These are phyloP conservation scores for Pistacia vera DNA, from an alignment of 345 rosid species.

Conservation along the genomic window DNA sequence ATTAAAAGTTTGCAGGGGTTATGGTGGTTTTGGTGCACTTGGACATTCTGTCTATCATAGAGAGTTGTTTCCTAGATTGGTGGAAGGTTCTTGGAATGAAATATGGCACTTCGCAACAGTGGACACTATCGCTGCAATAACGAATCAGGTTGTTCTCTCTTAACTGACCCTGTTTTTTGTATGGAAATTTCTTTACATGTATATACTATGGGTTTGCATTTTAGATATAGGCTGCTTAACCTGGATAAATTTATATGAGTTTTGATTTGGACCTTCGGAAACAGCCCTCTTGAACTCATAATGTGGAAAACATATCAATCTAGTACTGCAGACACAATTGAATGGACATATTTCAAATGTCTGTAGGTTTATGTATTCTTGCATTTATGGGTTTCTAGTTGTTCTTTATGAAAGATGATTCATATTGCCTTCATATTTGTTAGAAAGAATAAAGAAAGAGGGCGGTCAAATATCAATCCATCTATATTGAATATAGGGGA, in stretches of 20 bases:
- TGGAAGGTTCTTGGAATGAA: constrained; percentile 65
- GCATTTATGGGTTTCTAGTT: background rate
- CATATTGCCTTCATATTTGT: background rate
- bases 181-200: background rate
- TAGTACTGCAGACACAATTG: background rate
- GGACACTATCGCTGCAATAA: constrained; percentile 83
- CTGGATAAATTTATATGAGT: background rate
- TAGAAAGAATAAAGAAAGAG: background rate
- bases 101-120: constrained; percentile 72
- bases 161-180: background rate
- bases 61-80: constrained; percentile 83
- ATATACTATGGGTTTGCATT: background rate
- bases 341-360: background rate
- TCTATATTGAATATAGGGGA: constrained; percentile 53
- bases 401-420: background rate
- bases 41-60: constrained; percentile 87
- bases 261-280: background rate
- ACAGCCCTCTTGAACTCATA: background rate
- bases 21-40: constrained; percentile 97
- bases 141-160: constrained; percentile 65
- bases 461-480: background rate
- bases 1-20: constrained; percentile 72
- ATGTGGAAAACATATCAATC: background rate
- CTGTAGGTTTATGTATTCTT: background rate
- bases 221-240: no score